Conservation (phyloP, 177 flowering plant genomes). For the Vitis hybrid region DNA sequence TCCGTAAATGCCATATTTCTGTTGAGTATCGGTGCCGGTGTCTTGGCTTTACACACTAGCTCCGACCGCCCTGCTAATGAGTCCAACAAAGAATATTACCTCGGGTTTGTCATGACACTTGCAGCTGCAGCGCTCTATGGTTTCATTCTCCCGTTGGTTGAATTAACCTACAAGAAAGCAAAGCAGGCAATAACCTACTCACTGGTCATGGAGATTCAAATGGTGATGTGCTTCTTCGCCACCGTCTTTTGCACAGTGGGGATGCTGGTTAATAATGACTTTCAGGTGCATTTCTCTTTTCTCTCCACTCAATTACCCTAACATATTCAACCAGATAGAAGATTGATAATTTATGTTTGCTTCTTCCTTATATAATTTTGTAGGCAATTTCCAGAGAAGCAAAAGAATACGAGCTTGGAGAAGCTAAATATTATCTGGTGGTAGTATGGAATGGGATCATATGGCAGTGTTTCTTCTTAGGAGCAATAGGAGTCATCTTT, state of each 20-base stretch:
- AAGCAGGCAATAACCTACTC: slow-evolving; percentile 39
- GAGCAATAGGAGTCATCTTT: slow-evolving; percentile 45
- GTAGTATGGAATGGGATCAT: slow-evolving; percentile 32
- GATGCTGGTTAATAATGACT: slow-evolving; percentile 64
- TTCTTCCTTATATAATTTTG: neutral
- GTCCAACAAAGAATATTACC: slow-evolving; percentile 29
- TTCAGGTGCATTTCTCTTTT: slow-evolving; percentile 33
- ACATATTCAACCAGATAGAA: neutral
- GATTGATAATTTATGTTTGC: neutral
- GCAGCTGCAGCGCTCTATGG: slow-evolving; percentile 47
- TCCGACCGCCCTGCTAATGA: slow-evolving; percentile 54
- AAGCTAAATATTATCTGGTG: slow-evolving; percentile 34
- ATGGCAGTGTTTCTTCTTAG: slow-evolving; percentile 51
- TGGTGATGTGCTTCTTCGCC: slow-evolving; percentile 59
- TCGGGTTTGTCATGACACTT: slow-evolving; percentile 63
- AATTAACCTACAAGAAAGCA: slow-evolving; percentile 62
- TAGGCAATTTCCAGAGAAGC: slow-evolving; percentile 55
- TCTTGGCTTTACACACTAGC: slow-evolving; percentile 52
- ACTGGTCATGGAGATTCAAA: slow-evolving; percentile 66
- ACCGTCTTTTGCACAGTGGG: slow-evolving; percentile 58
- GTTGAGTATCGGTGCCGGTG: slow-evolving; percentile 54
- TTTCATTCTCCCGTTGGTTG: slow-evolving; percentile 63
- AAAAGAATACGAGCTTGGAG: slow-evolving; percentile 38
- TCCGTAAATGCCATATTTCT: slow-evolving; percentile 60
- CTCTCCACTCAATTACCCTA: neutral